phyloP scores from a whole-genome alignment of 345 rosid species.

The Isatis tinctoria region DNA sequence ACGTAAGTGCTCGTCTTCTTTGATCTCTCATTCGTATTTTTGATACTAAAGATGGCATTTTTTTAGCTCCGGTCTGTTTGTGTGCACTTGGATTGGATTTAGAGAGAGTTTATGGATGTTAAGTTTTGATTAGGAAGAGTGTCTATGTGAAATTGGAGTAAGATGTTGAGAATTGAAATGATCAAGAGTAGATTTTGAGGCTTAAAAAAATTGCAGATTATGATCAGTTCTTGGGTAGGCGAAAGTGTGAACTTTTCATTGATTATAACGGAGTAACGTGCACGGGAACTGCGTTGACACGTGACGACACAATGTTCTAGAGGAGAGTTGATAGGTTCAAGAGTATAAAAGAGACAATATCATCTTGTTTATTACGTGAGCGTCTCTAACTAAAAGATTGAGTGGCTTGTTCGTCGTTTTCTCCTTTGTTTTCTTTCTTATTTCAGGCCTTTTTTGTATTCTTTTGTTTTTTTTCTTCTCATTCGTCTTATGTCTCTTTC shows the following conservation, averaged over 20 bases:
- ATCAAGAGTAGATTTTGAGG: not conserved
- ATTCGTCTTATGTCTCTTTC: conserved; percentile 18
- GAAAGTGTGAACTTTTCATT: not conserved
- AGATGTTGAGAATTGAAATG: not conserved
- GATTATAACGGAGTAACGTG: conserved; percentile 29
- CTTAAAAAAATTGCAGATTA: not conserved
- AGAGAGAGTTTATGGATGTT: not conserved
- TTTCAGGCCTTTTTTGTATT: not conserved
- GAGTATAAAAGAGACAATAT: not conserved
- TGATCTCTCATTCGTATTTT: not conserved
- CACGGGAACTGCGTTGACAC: conserved; percentile 9
- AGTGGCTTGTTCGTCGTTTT: conserved; percentile 13
- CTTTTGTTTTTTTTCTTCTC: not conserved
- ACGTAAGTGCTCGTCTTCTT: conserved; percentile 41
- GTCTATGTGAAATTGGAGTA: not conserved
- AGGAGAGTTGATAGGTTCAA: conserved; percentile 25
- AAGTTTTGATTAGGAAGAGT: not conserved
- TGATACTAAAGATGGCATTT: not conserved
- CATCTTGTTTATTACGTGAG: conserved; percentile 20
- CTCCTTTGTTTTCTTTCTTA: conserved; percentile 6
- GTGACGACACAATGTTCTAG: conserved; percentile 21
- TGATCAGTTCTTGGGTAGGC: not conserved
- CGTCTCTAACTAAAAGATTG: not conserved
- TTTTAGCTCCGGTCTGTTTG: not conserved
- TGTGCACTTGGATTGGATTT: not conserved